phyloP scores from a whole-genome alignment of 2,329 filamentous ascomycete species.

The Nothophoma quercina region DNA sequence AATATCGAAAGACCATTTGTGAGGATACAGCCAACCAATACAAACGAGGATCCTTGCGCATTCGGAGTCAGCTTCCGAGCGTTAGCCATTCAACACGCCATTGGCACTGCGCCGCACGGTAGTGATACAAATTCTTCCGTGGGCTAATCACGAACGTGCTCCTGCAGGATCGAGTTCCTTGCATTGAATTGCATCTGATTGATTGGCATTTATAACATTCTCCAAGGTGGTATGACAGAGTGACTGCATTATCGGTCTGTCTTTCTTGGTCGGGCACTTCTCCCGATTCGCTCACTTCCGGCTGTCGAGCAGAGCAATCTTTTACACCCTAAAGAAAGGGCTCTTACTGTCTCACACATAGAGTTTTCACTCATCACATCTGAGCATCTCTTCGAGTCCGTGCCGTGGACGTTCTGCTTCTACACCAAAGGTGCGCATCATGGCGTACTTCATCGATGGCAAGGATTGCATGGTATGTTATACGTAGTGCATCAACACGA shows the following conservation, averaged over 20 bases:
- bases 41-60: not conserved
- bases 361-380: too few relatives aligned
- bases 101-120: not conserved
- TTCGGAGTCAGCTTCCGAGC: not conserved
- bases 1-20: too few relatives aligned
- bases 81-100: conserved; percentile 1
- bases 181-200: not conserved
- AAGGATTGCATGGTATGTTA: conserved; percentile 28
- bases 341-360: too few relatives aligned
- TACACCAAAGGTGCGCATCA: too few relatives aligned
- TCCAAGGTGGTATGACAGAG: not conserved
- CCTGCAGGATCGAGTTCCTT: conserved; percentile 3
- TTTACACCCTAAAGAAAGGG: too few relatives aligned
- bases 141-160: not conserved
- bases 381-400: too few relatives aligned
- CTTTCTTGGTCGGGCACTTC: not conserved
- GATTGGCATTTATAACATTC: not conserved
- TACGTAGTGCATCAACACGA: not conserved
- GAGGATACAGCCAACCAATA: too few relatives aligned
- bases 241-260: conserved; percentile 1
- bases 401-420: too few relatives aligned
- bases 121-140: not conserved
- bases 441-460: conserved; percentile 26
- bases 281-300: not conserved
- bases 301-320: not conserved